These are phyloP conservation scores for Yamadazyma epiphylla DNA, from an alignment of 1,139 yeast genomes.

Conservation along the genomic window DNA sequence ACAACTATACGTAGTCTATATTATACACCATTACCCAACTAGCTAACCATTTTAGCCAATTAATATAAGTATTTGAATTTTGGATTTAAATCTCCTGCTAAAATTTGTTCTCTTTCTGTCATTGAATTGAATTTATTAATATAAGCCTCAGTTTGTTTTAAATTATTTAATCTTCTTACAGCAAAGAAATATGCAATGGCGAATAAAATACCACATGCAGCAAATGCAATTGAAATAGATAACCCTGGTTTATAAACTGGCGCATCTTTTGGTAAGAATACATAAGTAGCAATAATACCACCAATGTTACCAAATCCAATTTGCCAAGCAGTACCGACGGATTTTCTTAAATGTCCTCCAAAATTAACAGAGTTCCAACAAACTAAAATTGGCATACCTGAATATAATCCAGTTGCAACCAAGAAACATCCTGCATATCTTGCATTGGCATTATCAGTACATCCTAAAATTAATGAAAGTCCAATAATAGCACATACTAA, in stretches of 20 bases:
- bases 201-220: constrained; percentile 46
- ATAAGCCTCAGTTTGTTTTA: constrained; percentile 35
- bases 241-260: constrained; percentile 60
- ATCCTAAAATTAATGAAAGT: constrained; percentile 48
- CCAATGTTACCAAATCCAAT: constrained; percentile 84
- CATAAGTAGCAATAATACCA: constrained; percentile 68
- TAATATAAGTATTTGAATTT: constrained; percentile 40
- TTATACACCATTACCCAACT: too few relatives aligned
- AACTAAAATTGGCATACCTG: constrained; percentile 71
- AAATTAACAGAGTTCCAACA: constrained; percentile 70
- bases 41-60: too few relatives aligned
- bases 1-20: too few relatives aligned
- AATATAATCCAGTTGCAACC: constrained; percentile 60
- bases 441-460: constrained; percentile 27
- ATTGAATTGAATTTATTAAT: constrained; percentile 40
- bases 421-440: constrained; percentile 75
- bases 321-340: constrained; percentile 73
- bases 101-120: constrained; percentile 44
- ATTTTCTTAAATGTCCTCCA: constrained; percentile 67
- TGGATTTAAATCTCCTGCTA: constrained; percentile 68
- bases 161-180: constrained; percentile 36
- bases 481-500: constrained; percentile 49
- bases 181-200: constrained; percentile 40
- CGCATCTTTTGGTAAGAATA: constrained; percentile 54
- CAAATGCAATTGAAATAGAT: constrained; percentile 49